Conservation (phyloP, 768 basidiomycete species). For the Sarcodon aspratus region DNA sequence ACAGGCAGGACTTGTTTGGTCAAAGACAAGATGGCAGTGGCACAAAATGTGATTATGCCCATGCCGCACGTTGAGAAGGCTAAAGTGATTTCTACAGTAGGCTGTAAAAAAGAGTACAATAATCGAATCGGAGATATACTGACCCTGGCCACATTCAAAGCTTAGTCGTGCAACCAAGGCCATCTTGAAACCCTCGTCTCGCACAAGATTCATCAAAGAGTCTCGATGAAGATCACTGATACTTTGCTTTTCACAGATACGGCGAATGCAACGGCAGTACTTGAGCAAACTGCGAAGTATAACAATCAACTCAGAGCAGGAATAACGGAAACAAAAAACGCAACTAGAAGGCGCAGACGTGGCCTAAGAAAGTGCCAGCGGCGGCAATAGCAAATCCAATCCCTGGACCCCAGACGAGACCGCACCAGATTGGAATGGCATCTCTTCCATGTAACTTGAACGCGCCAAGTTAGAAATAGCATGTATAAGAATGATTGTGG, state of each 20-base stretch:
- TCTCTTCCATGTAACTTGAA: slow-evolving; percentile 81
- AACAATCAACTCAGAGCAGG: neutral
- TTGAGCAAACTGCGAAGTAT: slow-evolving; percentile 55
- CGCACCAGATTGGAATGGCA: slow-evolving; percentile 80
- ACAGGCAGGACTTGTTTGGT: slow-evolving; percentile 91
- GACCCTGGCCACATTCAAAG: slow-evolving; percentile 82
- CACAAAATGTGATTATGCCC: slow-evolving; percentile 60
- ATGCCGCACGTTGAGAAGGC: slow-evolving; percentile 87
- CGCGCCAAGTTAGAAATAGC: neutral
- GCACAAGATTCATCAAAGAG: slow-evolving; percentile 45
- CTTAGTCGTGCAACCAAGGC: slow-evolving; percentile 68
- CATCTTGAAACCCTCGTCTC: slow-evolving; percentile 82
- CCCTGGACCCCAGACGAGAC: slow-evolving; percentile 86
- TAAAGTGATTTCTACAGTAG: slow-evolving; percentile 61
- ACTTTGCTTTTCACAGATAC: slow-evolving; percentile 58
- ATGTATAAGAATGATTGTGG: neutral
- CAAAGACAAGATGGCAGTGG: slow-evolving; percentile 73
- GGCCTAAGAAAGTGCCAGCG: slow-evolving; percentile 75
- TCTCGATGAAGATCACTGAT: slow-evolving; percentile 32
- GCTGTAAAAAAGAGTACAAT: slow-evolving; percentile 1
- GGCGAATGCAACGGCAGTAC: slow-evolving; percentile 63
- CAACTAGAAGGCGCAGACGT: slow-evolving; percentile 85
- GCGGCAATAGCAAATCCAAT: slow-evolving; percentile 78
- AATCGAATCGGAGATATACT: slow-evolving; percentile 13
- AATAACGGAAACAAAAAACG: slow-evolving; percentile 5